Conservation (phyloP, 202 grass and related monocot genomes). For the Schoenoplectus tabernaemontani region DNA sequence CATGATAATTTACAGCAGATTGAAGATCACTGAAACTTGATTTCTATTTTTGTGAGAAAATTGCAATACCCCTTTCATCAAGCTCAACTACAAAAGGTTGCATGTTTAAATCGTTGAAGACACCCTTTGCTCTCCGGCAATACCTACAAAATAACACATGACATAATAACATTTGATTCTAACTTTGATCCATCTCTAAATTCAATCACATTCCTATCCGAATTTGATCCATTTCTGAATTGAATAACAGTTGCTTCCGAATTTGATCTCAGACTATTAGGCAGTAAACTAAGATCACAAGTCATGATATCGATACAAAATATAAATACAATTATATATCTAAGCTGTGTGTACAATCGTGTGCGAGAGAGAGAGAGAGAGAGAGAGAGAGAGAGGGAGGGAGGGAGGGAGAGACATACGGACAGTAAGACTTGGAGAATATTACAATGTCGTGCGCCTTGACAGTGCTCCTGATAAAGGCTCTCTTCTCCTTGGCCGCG, state of each 20-base stretch:
- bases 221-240: not conserved
- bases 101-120: conserved; percentile 73
- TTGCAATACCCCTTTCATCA: conserved; percentile 67
- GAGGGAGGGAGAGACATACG: conserved; percentile 30
- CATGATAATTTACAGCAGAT: not conserved
- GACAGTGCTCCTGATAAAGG: conserved; percentile 32
- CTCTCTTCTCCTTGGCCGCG: conserved; percentile 64
- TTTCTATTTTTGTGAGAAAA: not conserved
- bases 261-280: not conserved
- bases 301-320: not conserved
- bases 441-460: conserved; percentile 79
- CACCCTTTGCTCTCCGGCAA: conserved; percentile 64
- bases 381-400: too few species aligned
- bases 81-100: conserved; percentile 77
- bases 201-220: not conserved
- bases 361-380: too few species aligned
- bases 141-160: conserved; percentile 38
- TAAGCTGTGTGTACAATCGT: too few species aligned
- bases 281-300: not conserved
- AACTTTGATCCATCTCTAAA: not conserved
- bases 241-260: not conserved
- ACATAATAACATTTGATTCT: conserved; percentile 2
- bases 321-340: too few species aligned
- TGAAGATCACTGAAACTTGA: not conserved
- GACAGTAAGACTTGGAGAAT: conserved; percentile 95